Evolutionary conservation across 306 rosid species (phyloP).

Genomic region (Benincasa hispida): DNA sequence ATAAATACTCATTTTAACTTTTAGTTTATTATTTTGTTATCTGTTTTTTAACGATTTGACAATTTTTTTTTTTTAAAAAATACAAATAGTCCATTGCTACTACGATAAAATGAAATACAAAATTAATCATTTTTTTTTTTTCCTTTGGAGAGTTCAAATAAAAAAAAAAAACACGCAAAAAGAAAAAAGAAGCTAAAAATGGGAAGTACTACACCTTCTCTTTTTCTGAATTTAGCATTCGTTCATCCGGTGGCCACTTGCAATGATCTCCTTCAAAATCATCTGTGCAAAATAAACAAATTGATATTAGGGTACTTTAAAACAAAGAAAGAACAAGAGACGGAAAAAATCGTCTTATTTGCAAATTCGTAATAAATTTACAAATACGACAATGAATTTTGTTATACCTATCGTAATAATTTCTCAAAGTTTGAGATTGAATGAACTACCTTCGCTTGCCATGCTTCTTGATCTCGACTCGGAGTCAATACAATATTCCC

Average conservation of each 20-base stretch:
- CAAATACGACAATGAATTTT: not conserved
- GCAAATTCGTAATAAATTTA: no score
- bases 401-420: not conserved
- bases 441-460: not conserved
- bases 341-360: no score
- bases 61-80: no score
- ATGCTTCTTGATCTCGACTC: not conserved
- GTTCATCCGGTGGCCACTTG: not conserved
- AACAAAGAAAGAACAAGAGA: not conserved
- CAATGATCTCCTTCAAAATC: not conserved
- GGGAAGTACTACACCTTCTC: not conserved
- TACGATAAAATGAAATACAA: no score
- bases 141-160: no score
- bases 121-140: no score
- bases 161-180: no score
- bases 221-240: not conserved
- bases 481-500: conserved; percentile 31
- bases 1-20: no score
- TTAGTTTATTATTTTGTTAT: no score
- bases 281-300: not conserved
- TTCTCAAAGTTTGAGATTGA: not conserved
- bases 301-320: not conserved
- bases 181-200: no score
- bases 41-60: no score
- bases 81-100: no score